Evolutionary conservation across 2,329 filamentous ascomycete species (phyloP), one percentile per base, ranked within the genome.

Genomic region (Trichocomaceae sp.): DNA sequence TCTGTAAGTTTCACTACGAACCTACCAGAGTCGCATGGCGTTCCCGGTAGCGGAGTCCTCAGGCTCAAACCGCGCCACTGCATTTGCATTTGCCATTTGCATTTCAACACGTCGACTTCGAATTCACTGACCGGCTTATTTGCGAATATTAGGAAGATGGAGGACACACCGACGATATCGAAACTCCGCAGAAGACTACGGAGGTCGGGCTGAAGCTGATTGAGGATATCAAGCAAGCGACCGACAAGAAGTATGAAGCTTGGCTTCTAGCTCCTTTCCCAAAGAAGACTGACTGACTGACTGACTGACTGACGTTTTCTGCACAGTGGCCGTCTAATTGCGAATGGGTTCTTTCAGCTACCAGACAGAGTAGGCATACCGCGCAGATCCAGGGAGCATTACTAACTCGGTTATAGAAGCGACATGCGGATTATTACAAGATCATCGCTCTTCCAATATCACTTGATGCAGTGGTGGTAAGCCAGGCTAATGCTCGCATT

Each of bases 391-490:
- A 22, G 22, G 42, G 19, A 15, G 10, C 35, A 51, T 19, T 10
- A 23, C 29, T 55, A 41, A 57, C 47, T 20, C 50, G 26, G 15
- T n/a, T 12, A 60, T 76, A 80, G 68, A 75, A 81, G 54, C 57
- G 75, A 77, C 59, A 81, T 88, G 61, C 84, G 44, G 84, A 87
- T 19, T 95, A 95, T 72, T 95, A 92, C 72, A 79, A 85, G 63
- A 78, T 81, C 60, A 90, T 87, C 57, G 82, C 83, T 60, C 81
- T 95, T 67, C 90, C 90, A 1, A 83, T 95, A 58, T 88, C 90
- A 0, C 76, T 96, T 46, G 80, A 86, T 62, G 85, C 80, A 1
- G 86, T 95, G 58, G 87, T 95, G 75, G 77, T 79, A 72, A 57
- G 72, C 52, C 9, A 23, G n/a, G 17, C 29, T 2, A n/a, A 20